Evolutionary conservation across 164 flowering plant species (phyloP).

Genomic region (Umbilicus rupestris): DNA sequence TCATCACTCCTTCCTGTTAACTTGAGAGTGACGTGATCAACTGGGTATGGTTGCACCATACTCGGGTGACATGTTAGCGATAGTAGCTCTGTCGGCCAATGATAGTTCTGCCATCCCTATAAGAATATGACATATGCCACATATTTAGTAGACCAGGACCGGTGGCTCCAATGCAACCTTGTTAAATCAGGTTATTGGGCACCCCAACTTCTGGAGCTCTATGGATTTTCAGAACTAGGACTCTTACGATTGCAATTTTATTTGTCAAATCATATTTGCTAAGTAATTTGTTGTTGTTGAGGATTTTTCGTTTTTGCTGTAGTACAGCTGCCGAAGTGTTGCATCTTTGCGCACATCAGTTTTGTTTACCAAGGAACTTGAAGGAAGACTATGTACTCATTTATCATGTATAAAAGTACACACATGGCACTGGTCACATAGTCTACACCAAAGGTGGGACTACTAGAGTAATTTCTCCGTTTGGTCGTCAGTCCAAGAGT

Average conservation of each 20-base stretch:
- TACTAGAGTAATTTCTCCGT: no score
- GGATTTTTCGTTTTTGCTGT: neutral
- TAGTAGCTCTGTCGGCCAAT: slow-evolving; percentile 90
- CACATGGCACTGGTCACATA: no score
- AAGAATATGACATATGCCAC: no score
- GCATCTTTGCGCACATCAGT: no score
- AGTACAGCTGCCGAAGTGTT: neutral
- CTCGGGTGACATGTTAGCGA: slow-evolving; percentile 96
- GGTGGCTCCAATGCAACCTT: neutral
- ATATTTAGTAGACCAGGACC: neutral
- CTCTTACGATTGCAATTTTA: neutral
- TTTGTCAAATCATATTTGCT: neutral
- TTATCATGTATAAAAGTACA: no score
- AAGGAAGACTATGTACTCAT: no score
- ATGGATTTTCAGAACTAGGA: neutral
- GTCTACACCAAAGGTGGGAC: no score
- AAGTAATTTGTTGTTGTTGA: neutral
- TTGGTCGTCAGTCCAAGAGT: no score
- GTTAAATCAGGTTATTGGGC: neutral
- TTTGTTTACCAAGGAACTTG: no score
- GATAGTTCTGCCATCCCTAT: slow-evolving; percentile 74
- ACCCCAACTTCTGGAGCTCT: neutral
- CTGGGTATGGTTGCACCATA: slow-evolving; percentile 99
- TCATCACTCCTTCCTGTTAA: slow-evolving; percentile 93
- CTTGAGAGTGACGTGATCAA: slow-evolving; percentile 81